Evolutionary conservation across 208 protist species (phyloP).

Genomic region (Wallacemonas sp.): DNA sequence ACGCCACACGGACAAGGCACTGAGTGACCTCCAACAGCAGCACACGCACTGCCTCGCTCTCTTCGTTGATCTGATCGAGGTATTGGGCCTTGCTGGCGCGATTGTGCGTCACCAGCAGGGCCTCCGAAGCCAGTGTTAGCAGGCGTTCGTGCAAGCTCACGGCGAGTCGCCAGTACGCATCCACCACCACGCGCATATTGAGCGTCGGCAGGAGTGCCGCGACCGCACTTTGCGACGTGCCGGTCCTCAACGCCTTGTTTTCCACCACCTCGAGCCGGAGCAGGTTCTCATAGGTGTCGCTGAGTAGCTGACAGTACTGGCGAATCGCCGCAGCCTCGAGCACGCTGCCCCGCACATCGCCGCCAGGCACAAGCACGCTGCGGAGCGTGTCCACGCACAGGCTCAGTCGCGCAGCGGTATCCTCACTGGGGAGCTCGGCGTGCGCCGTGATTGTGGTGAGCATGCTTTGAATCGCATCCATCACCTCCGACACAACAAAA

Average conservation of each 20-base stretch:
- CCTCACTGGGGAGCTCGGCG: not conserved
- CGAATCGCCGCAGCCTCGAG: conserved; percentile 26
- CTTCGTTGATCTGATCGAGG: conserved; percentile 50
- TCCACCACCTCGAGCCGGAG: conserved; percentile 30
- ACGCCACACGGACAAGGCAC: conserved; percentile 73
- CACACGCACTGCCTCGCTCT: conserved; percentile 49
- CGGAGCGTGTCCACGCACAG: conserved; percentile 64
- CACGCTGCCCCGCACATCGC: conserved; percentile 8
- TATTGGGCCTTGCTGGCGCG: conserved; percentile 23
- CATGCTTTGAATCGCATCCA: conserved; percentile 60
- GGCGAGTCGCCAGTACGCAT: conserved; percentile 52
- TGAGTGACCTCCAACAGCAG: conserved; percentile 49
- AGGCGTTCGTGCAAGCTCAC: conserved; percentile 63
- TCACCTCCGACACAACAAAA: conserved; percentile 73
- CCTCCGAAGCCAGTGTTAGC: conserved; percentile 44
- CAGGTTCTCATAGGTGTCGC: conserved; percentile 76
- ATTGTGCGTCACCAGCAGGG: conserved; percentile 26
- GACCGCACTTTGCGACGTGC: not conserved
- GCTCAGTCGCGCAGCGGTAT: conserved; percentile 25
- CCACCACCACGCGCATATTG: conserved; percentile 46
- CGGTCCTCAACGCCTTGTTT: not conserved
- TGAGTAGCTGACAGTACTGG: conserved; percentile 67
- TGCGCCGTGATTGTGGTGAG: conserved; percentile 3
- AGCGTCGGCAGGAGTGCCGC: conserved; percentile 24
- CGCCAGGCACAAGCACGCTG: conserved; percentile 46